These are phyloP conservation scores for Pyricularia sp. DNA, from an alignment of 2,329 filamentous ascomycete species.

Conservation along the genomic window DNA sequence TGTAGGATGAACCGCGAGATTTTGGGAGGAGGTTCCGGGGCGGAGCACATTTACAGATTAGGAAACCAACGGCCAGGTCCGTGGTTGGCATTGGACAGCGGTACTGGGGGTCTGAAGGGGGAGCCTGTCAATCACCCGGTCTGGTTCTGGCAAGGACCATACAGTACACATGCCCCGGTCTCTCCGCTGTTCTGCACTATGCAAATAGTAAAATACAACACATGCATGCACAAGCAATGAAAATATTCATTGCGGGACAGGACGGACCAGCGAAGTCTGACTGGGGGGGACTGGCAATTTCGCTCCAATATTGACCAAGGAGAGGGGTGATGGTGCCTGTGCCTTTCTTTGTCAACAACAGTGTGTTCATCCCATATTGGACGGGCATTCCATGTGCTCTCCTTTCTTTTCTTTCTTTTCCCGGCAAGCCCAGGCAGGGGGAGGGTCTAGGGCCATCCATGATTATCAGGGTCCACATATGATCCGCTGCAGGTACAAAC, in stretches of 20 bases:
- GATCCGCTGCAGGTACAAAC: neutral
- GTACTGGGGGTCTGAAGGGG: neutral
- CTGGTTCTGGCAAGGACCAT: neutral
- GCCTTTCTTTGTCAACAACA: neutral
- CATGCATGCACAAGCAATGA: neutral
- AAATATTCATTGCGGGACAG: neutral
- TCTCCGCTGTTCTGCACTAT: neutral
- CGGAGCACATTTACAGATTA: conserved; percentile 2
- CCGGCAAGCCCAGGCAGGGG: neutral
- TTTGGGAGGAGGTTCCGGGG: conserved; percentile 13
- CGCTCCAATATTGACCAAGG: neutral
- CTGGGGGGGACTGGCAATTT: neutral
- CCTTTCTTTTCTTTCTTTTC: neutral
- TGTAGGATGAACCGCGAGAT: conserved; percentile 13
- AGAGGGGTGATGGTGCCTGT: neutral
- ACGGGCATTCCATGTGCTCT: neutral
- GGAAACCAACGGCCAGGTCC: conserved; percentile 1
- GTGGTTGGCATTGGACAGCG: neutral
- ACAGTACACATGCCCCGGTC: neutral
- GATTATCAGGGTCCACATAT: neutral
- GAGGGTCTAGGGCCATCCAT: neutral
- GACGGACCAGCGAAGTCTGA: neutral
- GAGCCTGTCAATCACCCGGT: neutral
- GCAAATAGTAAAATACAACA: neutral
- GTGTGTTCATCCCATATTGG: neutral